These are phyloP conservation scores for Arthrobotrys pseudoclavata DNA, from an alignment of 2,329 filamentous ascomycete genomes.

Conservation along the genomic window DNA sequence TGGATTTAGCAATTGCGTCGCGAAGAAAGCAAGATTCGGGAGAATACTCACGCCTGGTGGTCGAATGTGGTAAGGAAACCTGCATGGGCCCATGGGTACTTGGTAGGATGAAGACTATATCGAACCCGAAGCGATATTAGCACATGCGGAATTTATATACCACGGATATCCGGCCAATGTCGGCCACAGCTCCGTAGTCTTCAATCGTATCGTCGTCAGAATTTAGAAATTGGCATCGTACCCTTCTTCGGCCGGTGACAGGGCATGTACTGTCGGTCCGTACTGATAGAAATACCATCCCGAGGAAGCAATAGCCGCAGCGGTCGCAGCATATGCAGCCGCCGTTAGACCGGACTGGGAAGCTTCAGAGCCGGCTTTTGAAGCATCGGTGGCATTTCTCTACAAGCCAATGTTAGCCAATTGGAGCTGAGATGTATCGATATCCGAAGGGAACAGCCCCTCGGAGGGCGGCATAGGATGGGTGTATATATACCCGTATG, in stretches of 20 bases:
- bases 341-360: slow-evolving; percentile 76
- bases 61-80: slow-evolving; percentile 96
- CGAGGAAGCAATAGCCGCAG: slow-evolving; percentile 86
- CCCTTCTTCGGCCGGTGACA: slow-evolving; percentile 97
- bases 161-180: slow-evolving; percentile 61
- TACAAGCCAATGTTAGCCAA: slow-evolving; percentile 49
- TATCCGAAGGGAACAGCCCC: not conserved
- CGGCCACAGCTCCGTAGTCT: slow-evolving; percentile 53
- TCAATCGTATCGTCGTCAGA: slow-evolving; percentile 6
- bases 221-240: slow-evolving; percentile 73
- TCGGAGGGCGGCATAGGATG: slow-evolving; percentile 40
- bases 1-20: slow-evolving; percentile 13
- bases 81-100: slow-evolving; percentile 95
- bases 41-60: slow-evolving; percentile 84
- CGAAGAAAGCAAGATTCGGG: slow-evolving; percentile 2
- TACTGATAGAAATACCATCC: slow-evolving; percentile 99
- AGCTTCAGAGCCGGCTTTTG: slow-evolving; percentile 46
- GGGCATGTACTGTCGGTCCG: slow-evolving; percentile 86
- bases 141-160: slow-evolving; percentile 49
- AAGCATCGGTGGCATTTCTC: slow-evolving; percentile 60
- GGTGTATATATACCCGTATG: slow-evolving; percentile 76
- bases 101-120: slow-evolving; percentile 85
- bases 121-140: slow-evolving; percentile 62
- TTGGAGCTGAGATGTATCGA: slow-evolving; percentile 36
- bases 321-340: slow-evolving; percentile 86